Percentiles rank a stretch among this genome's conserved stretches.
Conservation (phyloP, 1,284 basidiomycete genomes). For the Sporisorium iseilematis-ciliati region DNA sequence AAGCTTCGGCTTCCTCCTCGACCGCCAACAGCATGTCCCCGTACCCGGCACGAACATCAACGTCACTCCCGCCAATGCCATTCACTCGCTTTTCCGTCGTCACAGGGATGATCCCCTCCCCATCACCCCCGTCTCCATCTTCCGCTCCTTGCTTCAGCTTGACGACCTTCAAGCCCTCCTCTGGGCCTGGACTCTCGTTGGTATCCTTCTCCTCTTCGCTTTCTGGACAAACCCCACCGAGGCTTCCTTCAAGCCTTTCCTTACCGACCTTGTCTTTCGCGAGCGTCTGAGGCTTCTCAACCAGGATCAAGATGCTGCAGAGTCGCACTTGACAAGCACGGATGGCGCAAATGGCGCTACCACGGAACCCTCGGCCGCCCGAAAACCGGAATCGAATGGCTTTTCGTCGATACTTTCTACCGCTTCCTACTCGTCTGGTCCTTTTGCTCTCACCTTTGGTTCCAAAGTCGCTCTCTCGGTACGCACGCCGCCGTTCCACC, state of each 20-base stretch:
- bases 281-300: conserved; percentile 85
- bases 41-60: conserved; percentile 19
- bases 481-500: conserved; percentile 89
- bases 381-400: conserved; percentile 26
- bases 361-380: neutral
- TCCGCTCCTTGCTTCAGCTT: conserved; percentile 39
- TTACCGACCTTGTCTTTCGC: conserved; percentile 94
- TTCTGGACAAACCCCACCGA: conserved; percentile 94
- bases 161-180: conserved; percentile 49
- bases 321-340: conserved; percentile 8
- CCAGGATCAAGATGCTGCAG: conserved; percentile 31
- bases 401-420: conserved; percentile 32
- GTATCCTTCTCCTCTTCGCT: conserved; percentile 72
- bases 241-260: conserved; percentile 88
- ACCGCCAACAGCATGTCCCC: conserved; percentile 28
- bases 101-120: conserved; percentile 37
- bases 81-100: conserved; percentile 43
- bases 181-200: conserved; percentile 53
- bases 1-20: conserved; percentile 44
- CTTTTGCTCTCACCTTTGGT: conserved; percentile 78
- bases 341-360: conserved; percentile 5
- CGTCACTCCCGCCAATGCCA: conserved; percentile 36
- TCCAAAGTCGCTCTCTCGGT: conserved; percentile 79
- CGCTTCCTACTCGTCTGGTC: conserved; percentile 38
- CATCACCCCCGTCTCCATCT: conserved; percentile 35